Evolutionary conservation across 345 rosid species (phyloP).

Genomic region (Eucalyptus pumila): DNA sequence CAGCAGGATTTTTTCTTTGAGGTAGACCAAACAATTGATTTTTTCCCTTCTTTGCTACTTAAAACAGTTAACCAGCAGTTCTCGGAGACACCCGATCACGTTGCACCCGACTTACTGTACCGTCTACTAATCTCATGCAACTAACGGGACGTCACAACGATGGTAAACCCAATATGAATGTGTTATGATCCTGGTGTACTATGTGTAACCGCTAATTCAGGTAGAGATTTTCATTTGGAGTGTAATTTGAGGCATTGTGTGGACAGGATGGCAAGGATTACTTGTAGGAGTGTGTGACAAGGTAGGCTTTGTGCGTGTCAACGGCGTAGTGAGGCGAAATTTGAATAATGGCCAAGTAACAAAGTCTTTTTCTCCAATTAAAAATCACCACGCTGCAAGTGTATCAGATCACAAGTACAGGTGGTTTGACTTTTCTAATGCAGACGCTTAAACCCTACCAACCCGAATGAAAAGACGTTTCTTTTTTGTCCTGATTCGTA

Average conservation of each 20-base stretch:
- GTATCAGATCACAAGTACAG: neutral
- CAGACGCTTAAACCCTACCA: neutral
- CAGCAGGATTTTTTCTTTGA: neutral
- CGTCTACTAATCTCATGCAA: neutral
- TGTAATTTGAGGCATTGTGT: neutral
- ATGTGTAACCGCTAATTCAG: neutral
- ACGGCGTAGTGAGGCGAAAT: neutral
- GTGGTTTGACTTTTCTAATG: neutral
- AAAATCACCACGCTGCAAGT: neutral
- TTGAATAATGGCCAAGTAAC: neutral
- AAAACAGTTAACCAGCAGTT: neutral
- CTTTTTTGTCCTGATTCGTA: neutral
- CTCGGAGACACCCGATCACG: neutral
- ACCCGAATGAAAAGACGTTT: neutral
- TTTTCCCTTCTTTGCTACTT: neutral
- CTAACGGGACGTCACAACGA: neutral
- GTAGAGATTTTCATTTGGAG: neutral
- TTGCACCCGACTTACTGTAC: neutral
- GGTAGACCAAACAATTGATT: neutral
- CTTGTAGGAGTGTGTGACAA: neutral
- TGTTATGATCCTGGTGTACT: neutral
- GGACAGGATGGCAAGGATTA: neutral
- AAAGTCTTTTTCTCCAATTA: neutral
- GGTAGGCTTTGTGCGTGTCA: neutral
- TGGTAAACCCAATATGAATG: neutral